Evolutionary conservation across 2,329 filamentous ascomycete species (phyloP), one percentile per base, ranked within the genome.

Genomic region (Penicillium thymicola): DNA sequence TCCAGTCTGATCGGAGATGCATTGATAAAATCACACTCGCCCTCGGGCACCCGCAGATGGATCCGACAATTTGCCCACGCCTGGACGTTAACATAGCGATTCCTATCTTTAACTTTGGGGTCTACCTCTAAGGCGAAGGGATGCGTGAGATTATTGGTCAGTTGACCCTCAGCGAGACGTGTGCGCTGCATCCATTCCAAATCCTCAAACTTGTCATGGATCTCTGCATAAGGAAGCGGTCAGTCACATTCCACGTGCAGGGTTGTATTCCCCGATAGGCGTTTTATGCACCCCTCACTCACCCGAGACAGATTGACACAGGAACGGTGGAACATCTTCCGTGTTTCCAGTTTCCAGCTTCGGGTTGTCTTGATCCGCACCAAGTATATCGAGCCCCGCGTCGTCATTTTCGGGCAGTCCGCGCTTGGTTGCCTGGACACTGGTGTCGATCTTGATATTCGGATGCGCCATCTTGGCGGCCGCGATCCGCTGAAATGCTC

Each of bases 81-180:
- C 70, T 92, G 88, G 61, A 99, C 90, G 70, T 97, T 96, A 52
- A 81, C 73, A 75, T 97, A 99, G 54, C 94, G 87, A 74, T 97
- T 95, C 64, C 93, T 83, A 36, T 76, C 72, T 57, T 79, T 80
- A 60, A 85, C 78, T 46, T 84, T 80, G 9, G 83, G 78, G 25
- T 81, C 80, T 28, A 75, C 76, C 48, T 88, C 80, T 52, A 86
- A 80, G 4, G 85, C 80, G 79, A 81, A 89, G 60, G 78, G 78
- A 50, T 82, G 82, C 13, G 75, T 70, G 23, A 80, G 74, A 47
- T 81, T 77, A 43, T 77, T 72, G 7, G 69, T 69, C 62, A 76
- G 67, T 38, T 72, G 67, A 45, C 76, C 79, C 57, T 82, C 76
- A 16, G 76, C 67, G 13, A 85, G 67, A 30, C 85, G 82, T 49